Conservation (phyloP, 148 eudicot species). For the Fagopyrum esculentum region DNA sequence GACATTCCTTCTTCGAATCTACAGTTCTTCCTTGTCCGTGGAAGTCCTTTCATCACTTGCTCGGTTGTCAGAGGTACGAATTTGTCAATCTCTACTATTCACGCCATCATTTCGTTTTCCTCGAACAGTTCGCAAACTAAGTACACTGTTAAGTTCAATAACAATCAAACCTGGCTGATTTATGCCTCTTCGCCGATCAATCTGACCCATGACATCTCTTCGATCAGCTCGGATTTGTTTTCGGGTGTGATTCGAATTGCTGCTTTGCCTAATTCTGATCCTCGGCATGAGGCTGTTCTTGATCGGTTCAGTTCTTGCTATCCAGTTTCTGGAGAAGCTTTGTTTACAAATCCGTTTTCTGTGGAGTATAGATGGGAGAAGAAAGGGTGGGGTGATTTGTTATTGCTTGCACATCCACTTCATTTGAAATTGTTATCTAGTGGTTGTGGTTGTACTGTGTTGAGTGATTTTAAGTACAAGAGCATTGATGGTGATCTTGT, state of each 20-base stretch:
- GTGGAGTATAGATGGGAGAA: conserved; percentile 78
- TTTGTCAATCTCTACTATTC: conserved; percentile 52
- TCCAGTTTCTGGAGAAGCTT: conserved; percentile 60
- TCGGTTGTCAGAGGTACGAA: conserved; percentile 23
- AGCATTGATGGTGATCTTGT: conserved; percentile 96
- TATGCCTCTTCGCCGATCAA: conserved; percentile 59
- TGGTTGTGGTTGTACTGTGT: conserved; percentile 30
- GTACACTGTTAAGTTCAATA: conserved; percentile 54
- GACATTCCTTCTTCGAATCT: conserved; percentile 62
- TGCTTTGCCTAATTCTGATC: conserved; percentile 36
- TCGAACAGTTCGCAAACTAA: conserved; percentile 47
- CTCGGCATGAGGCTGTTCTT: conserved; percentile 39
- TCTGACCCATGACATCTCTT: conserved; percentile 41
- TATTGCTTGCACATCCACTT: conserved; percentile 88
- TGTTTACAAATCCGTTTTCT: conserved; percentile 45
- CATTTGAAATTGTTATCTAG: conserved; percentile 54
- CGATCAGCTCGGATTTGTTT: conserved; percentile 41
- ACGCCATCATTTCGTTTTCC: conserved; percentile 47
- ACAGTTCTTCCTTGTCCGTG: conserved; percentile 65
- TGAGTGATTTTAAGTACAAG: conserved; percentile 65
- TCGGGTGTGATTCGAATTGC: conserved; percentile 66
- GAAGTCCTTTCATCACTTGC: conserved; percentile 79
- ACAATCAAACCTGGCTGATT: conserved; percentile 71
- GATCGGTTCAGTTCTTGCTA: conserved; percentile 76
- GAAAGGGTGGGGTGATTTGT: conserved; percentile 75